These are phyloP conservation scores for Phytopythium mirpurense DNA, from an alignment of 352 stramenopile species.

Conservation along the genomic window DNA sequence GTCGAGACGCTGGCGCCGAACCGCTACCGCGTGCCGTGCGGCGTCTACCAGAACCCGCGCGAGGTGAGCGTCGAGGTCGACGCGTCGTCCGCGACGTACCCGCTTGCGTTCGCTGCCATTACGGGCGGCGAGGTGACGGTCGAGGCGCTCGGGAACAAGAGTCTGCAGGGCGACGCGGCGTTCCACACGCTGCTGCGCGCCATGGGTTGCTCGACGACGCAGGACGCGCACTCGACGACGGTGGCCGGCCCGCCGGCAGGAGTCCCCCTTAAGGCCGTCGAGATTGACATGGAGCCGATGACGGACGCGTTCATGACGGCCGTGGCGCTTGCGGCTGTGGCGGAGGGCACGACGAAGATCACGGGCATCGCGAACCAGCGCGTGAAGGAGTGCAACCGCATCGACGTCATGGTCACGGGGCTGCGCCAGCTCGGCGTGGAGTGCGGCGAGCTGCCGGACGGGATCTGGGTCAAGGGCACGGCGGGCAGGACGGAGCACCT, in stretches of 20 bases:
- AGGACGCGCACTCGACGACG: slow-evolving; percentile 59
- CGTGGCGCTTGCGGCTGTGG: slow-evolving; percentile 92
- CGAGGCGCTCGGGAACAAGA: slow-evolving; percentile 90
- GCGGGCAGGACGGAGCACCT: slow-evolving; percentile 41
- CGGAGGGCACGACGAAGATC: slow-evolving; percentile 94
- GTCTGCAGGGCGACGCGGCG: slow-evolving; percentile 93
- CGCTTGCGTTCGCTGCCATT: slow-evolving; percentile 95
- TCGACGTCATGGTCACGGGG: slow-evolving; percentile 97
- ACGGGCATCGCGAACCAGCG: slow-evolving; percentile 98
- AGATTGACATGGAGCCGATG: slow-evolving; percentile 97
- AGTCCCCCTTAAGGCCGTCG: slow-evolving; percentile 75
- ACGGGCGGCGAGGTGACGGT: slow-evolving; percentile 93
- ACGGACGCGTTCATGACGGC: slow-evolving; percentile 98
- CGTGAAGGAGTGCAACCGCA: slow-evolving; percentile 98
- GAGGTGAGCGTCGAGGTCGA: slow-evolving; percentile 92
- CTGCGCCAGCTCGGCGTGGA: slow-evolving; percentile 92
- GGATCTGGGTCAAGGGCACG: slow-evolving; percentile 74
- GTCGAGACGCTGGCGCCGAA: slow-evolving; percentile 88
- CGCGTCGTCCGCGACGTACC: slow-evolving; percentile 95
- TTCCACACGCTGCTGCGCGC: slow-evolving; percentile 87
- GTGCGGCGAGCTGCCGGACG: slow-evolving; percentile 65
- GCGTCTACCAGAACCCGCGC: slow-evolving; percentile 65
- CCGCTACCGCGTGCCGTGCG: slow-evolving; percentile 63
- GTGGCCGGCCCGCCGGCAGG: slow-evolving; percentile 70
- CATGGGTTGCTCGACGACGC: slow-evolving; percentile 74